Conservation (phyloP, 2,329 filamentous ascomycete species). For the Phialophora macrospora region DNA sequence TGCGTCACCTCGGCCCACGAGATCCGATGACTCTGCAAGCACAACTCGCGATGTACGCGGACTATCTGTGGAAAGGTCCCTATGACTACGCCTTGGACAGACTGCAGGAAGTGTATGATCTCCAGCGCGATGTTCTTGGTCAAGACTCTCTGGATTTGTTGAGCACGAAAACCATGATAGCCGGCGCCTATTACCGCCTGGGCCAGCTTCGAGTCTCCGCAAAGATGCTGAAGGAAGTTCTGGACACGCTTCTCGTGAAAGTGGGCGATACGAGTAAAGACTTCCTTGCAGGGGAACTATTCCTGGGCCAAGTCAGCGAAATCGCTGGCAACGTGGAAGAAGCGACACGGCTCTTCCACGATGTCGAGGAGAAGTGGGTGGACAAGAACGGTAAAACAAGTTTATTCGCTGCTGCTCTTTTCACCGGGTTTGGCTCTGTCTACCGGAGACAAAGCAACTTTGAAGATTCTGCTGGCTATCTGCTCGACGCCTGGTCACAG, state of each 20-base stretch:
- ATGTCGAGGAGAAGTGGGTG: constrained; percentile 2
- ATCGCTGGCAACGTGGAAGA: constrained; percentile 4
- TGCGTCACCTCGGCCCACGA: neutral
- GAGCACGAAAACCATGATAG: neutral
- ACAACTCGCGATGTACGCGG: neutral
- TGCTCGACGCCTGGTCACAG: neutral
- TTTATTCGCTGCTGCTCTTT: neutral
- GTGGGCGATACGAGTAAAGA: neutral
- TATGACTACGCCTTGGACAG: neutral
- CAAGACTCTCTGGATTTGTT: neutral
- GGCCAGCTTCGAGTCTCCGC: neutral
- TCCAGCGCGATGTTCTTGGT: neutral
- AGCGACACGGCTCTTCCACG: constrained; percentile 4
- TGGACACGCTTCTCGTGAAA: neutral
- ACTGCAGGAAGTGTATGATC: neutral
- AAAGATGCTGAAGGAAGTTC: neutral
- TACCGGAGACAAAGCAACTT: constrained; percentile 2
- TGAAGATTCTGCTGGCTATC: neutral
- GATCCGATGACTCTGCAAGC: neutral
- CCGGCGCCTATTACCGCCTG: neutral
- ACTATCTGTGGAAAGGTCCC: constrained; percentile 5
- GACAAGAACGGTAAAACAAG: constrained; percentile 2
- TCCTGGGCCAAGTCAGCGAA: constrained; percentile 1
- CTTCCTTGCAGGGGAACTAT: constrained; percentile 1
- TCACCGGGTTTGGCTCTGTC: neutral